These are phyloP conservation scores for Blakeslea trispora DNA, from an alignment of 371 early-diverging fungal genomes.

Conservation along the genomic window DNA sequence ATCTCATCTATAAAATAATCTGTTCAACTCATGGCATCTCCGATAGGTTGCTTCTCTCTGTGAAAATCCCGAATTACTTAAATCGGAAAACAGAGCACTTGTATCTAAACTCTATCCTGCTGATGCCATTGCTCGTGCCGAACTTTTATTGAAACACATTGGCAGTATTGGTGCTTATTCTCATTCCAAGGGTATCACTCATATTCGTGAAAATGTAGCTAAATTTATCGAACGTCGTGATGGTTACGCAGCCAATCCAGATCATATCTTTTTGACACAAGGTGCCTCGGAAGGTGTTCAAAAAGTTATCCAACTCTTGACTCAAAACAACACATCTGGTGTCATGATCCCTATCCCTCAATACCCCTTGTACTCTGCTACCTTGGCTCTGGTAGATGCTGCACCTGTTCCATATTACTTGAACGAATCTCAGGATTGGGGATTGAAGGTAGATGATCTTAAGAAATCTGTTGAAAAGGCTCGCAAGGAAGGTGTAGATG, in stretches of 20 bases:
- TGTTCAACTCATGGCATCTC: not conserved
- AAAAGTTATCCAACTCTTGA: slow-evolving; percentile 79
- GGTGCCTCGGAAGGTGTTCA: slow-evolving; percentile 92
- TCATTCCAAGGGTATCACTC: slow-evolving; percentile 89
- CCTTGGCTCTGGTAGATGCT: slow-evolving; percentile 80
- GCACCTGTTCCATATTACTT: slow-evolving; percentile 90
- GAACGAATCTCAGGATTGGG: slow-evolving; percentile 86
- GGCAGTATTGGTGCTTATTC: slow-evolving; percentile 91
- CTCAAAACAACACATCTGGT: slow-evolving; percentile 78
- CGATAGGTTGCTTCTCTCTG: slow-evolving; percentile 79
- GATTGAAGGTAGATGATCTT: slow-evolving; percentile 70
- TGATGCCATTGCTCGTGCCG: slow-evolving; percentile 84
- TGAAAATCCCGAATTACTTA: slow-evolving; percentile 85
- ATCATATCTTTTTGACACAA: slow-evolving; percentile 89
- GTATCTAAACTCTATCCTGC: slow-evolving; percentile 68
- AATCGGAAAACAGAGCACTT: slow-evolving; percentile 52
- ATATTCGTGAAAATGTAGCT: slow-evolving; percentile 86
- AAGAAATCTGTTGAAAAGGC: slow-evolving; percentile 64
- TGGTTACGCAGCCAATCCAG: slow-evolving; percentile 81
- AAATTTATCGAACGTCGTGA: slow-evolving; percentile 85
- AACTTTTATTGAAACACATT: slow-evolving; percentile 60
- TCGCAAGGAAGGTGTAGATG: slow-evolving; percentile 75
- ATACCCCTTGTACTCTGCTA: slow-evolving; percentile 98
- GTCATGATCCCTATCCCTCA: slow-evolving; percentile 98
- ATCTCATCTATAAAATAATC: too few species aligned